phyloP scores from a whole-genome alignment of 23 red algal species.

The Gracilaria gracilis region DNA sequence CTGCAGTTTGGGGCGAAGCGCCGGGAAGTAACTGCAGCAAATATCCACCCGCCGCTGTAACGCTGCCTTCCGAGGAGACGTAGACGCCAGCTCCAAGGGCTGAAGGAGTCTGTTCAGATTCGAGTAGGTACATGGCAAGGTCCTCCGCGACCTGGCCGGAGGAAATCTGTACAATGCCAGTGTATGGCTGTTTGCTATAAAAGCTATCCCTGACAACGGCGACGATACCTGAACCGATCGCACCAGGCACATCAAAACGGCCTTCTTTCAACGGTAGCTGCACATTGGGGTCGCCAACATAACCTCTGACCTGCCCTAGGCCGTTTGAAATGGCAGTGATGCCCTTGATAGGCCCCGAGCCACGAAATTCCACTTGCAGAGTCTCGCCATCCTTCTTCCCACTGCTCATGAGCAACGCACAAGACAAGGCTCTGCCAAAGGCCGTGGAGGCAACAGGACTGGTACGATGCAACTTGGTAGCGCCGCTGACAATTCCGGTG shows the following conservation, averaged over 20 bases:
- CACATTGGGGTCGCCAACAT: slow-evolving; percentile 88
- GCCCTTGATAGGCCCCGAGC: slow-evolving; percentile 80
- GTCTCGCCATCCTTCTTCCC: slow-evolving; percentile 93
- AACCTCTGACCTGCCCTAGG: slow-evolving; percentile 83
- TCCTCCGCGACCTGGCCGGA: slow-evolving; percentile 94
- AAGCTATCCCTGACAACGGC: slow-evolving; percentile 76
- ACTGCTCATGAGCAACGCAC: slow-evolving; percentile 78
- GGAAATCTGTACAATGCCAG: slow-evolving; percentile 79
- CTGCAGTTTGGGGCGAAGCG: slow-evolving; percentile 54
- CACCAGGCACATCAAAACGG: slow-evolving; percentile 81
- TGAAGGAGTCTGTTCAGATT: slow-evolving; percentile 90
- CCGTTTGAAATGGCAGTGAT: slow-evolving; percentile 86
- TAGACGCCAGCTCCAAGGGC: slow-evolving; percentile 91
- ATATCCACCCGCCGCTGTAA: slow-evolving; percentile 90
- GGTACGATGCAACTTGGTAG: slow-evolving; percentile 70
- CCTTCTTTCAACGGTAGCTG: slow-evolving; percentile 78
- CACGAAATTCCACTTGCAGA: slow-evolving; percentile 92
- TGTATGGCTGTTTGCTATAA: slow-evolving; percentile 83
- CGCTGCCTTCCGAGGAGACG: slow-evolving; percentile 55
- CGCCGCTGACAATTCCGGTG: slow-evolving; percentile 82
- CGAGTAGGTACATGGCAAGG: slow-evolving; percentile 80
- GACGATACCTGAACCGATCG: slow-evolving; percentile 90
- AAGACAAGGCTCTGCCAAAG: slow-evolving; percentile 83
- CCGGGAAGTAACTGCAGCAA: slow-evolving; percentile 90
- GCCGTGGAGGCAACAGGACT: slow-evolving; percentile 90